Percentiles rank a stretch among this genome's conserved stretches.
These are phyloP conservation scores for Aschersonia sp. DNA, from an alignment of 2,329 filamentous ascomycete species.

Conservation along the genomic window DNA sequence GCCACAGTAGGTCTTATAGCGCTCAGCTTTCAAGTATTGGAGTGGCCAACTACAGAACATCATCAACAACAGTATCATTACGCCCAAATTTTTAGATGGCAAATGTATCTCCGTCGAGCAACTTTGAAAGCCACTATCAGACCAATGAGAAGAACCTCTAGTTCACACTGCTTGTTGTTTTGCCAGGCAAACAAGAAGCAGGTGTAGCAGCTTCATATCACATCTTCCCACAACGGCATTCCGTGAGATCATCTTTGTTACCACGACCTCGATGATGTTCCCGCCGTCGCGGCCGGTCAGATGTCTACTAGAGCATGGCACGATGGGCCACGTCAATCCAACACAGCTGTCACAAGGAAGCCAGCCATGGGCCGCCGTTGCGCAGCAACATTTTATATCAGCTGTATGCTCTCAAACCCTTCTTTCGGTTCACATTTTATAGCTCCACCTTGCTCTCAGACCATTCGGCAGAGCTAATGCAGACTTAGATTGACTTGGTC, in stretches of 20 bases:
- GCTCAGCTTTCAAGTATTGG: too few relatives aligned
- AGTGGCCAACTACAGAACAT: too few relatives aligned
- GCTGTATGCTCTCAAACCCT: constrained; percentile 32
- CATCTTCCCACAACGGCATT: neutral
- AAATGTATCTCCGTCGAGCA: too few relatives aligned
- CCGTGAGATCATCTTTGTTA: neutral
- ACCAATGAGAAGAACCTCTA: too few relatives aligned
- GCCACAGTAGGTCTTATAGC: too few relatives aligned
- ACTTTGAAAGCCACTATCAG: too few relatives aligned
- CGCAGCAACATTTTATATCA: constrained; percentile 52
- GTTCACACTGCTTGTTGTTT: too few relatives aligned
- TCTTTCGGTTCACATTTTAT: neutral
- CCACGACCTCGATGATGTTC: neutral
- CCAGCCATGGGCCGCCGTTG: constrained; percentile 61
- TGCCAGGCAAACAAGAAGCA: too few relatives aligned
- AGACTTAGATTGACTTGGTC: constrained; percentile 49
- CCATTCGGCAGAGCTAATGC: neutral
- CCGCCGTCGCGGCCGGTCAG: constrained; percentile 34
- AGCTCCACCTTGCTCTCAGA: too few relatives aligned
- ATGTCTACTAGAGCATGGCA: constrained; percentile 60
- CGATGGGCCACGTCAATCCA: constrained; percentile 55
- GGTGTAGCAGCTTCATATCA: too few relatives aligned
- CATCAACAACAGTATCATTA: too few relatives aligned
- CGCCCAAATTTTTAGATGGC: too few relatives aligned
- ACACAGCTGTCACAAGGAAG: constrained; percentile 56